Conservation (phyloP, 1,284 basidiomycete species). For the Cystobasidium pallidum region DNA sequence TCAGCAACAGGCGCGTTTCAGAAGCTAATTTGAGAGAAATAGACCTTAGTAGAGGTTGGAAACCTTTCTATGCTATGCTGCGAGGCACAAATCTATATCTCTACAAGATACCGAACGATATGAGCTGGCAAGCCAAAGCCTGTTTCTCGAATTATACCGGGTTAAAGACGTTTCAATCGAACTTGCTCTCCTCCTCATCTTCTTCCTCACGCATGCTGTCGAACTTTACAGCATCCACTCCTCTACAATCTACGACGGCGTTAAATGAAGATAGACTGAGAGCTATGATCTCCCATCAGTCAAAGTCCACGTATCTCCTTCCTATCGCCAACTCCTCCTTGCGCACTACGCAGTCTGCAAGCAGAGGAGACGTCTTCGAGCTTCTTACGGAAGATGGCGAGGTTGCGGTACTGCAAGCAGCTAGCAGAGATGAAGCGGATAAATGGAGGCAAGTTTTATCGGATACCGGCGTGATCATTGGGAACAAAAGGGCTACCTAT, state of each 20-base stretch:
- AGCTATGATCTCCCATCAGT: not conserved
- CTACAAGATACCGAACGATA: constrained; percentile 75
- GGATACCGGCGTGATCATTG: constrained; percentile 69
- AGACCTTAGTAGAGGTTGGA: constrained; percentile 70
- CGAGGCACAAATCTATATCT: constrained; percentile 79
- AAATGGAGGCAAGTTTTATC: constrained; percentile 74
- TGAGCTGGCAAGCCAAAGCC: constrained; percentile 58
- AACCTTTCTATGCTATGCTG: constrained; percentile 75
- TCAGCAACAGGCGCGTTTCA: constrained; percentile 29
- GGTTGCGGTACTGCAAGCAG: constrained; percentile 73
- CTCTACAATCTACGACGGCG: not conserved
- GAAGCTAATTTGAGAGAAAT: constrained; percentile 49
- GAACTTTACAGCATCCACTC: not conserved
- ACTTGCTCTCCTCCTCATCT: not conserved
- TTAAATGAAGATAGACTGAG: constrained; percentile 6
- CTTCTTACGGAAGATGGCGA: constrained; percentile 82
- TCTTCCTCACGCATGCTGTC: constrained; percentile 1
- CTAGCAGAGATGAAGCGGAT: constrained; percentile 68
- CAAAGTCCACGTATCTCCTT: constrained; percentile 11
- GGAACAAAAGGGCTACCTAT: constrained; percentile 69
- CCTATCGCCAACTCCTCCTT: constrained; percentile 10
- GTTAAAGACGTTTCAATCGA: not conserved
- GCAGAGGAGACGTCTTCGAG: constrained; percentile 64
- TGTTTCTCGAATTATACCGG: constrained; percentile 27
- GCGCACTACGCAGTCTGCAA: not conserved